A percentile compares a stretch with the other conserved stretches of the same genome.
These are phyloP conservation scores for Penicillium sp. DNA, from an alignment of 2,329 filamentous ascomycete genomes.

Conservation along the genomic window DNA sequence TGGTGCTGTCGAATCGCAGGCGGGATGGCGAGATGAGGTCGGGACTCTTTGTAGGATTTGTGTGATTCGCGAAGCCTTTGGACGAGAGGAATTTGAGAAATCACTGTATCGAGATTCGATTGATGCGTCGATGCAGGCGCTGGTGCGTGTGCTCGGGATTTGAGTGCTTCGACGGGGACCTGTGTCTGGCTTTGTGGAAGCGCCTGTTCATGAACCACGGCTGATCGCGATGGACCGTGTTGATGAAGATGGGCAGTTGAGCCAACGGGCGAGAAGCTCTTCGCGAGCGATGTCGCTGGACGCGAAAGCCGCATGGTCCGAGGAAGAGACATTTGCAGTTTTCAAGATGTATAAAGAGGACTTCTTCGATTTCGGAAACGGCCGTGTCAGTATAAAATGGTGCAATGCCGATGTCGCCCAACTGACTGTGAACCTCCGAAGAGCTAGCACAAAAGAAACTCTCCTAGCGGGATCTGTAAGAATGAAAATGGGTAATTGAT, in stretches of 20 bases:
- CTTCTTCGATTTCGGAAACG: background rate
- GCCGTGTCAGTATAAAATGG: background rate
- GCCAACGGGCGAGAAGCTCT: background rate
- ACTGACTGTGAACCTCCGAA: background rate
- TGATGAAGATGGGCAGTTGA: constrained; percentile 18
- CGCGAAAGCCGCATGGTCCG: constrained; percentile 14
- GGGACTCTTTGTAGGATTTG: constrained; percentile 63
- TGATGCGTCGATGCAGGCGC: background rate
- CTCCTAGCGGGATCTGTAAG: background rate
- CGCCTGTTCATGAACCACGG: constrained; percentile 24
- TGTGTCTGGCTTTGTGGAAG: constrained; percentile 16
- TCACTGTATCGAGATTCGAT: constrained; percentile 22
- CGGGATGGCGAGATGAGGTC: constrained; percentile 83
- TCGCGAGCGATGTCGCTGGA: background rate
- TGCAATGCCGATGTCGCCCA: background rate
- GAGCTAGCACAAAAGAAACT: constrained; percentile 5
- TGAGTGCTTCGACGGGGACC: constrained; percentile 10
- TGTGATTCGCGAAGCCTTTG: constrained; percentile 62
- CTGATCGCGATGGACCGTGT: constrained; percentile 22
- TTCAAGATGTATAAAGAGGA: background rate
- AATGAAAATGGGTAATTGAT: no score
- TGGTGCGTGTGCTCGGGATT: background rate
- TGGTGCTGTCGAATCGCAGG: constrained; percentile 64
- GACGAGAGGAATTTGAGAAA: constrained; percentile 62
- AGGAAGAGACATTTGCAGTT: constrained; percentile 10